Conservation (phyloP, 306 rosid species). For the Pyrus pyrifolia region DNA sequence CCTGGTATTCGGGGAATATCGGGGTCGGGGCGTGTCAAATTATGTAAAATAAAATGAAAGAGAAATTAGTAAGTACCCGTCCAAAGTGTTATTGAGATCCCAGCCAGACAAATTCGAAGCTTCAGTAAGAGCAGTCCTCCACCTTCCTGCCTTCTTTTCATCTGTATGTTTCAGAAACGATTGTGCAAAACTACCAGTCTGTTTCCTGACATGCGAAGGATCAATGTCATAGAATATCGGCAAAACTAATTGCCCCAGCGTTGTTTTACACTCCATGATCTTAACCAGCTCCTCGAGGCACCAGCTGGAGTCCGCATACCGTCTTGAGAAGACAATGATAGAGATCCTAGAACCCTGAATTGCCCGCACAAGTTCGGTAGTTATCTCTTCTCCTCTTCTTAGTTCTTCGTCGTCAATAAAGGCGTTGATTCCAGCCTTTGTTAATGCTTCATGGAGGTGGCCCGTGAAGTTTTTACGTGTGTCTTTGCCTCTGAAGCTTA, state of each 20-base stretch:
- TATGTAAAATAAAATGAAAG: too few relatives aligned
- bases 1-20: too few relatives aligned
- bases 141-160: not conserved
- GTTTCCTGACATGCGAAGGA: not conserved
- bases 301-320: not conserved
- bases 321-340: not conserved
- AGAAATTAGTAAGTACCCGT: not conserved
- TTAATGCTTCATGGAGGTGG: too few relatives aligned
- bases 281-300: not conserved
- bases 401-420: not conserved
- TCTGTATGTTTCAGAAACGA: not conserved
- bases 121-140: not conserved
- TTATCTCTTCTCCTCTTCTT: not conserved
- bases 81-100: not conserved
- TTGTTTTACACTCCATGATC: too few relatives aligned
- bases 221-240: not conserved
- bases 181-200: not conserved
- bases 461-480: too few relatives aligned
- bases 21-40: too few relatives aligned
- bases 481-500: too few relatives aligned
- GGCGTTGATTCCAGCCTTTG: not conserved
- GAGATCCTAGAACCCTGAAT: not conserved
- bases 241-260: too few relatives aligned
- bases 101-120: not conserved
- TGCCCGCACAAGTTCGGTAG: not conserved